Evolutionary conservation across 331 rosid genomes (phyloP), one percentile per base, ranked within the genome.

Genomic region (Malus hybrid): DNA sequence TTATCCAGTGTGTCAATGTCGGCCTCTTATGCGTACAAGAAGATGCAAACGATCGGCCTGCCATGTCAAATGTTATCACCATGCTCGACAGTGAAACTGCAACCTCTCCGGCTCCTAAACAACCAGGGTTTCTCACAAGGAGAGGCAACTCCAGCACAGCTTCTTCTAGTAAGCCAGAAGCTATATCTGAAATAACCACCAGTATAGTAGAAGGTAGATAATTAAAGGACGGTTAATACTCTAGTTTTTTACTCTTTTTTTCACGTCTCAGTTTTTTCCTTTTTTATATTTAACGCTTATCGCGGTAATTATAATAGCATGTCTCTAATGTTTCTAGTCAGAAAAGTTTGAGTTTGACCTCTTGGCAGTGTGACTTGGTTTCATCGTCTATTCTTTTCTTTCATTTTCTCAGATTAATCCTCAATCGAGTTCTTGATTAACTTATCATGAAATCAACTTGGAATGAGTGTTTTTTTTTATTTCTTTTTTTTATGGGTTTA

Each of bases 1-100:
- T 87, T 2, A 5, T 70, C 0, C 82, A 69, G 74, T 88, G 86
- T 70, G 84, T 84, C 4, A 78, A n/a, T 9, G 46, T 88, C 55
- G 89, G 83, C 2, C 80, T 90, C 6, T 50, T 87, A 29, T 90
- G 96, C 65, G 84, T 85, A 5, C 93, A 88, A 76, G 91, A 90
- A 77, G 91, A 86, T 46, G 83, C 89, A 0, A 30, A 24, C 46
- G 88, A 90, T 48, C 80, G 92, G 15, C 96, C 90, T 1, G 78
- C 82, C 10, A 82, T 86, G 84, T 81, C 90, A n/a, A 79, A 63
- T 71, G 65, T 86, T 53, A 30, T 87, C 5, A 71, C 75, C 33
- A 74, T 88, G 93, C 91, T 90, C 32, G 82, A 84, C 2, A 71
- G 46, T n/a, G 88, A 85, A 10, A 28, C 65, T 15, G 57, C 76